Base-by-base conservation (phyloP, 805 yeast genomes). In the Schwanniomyces yamadae region DNA sequence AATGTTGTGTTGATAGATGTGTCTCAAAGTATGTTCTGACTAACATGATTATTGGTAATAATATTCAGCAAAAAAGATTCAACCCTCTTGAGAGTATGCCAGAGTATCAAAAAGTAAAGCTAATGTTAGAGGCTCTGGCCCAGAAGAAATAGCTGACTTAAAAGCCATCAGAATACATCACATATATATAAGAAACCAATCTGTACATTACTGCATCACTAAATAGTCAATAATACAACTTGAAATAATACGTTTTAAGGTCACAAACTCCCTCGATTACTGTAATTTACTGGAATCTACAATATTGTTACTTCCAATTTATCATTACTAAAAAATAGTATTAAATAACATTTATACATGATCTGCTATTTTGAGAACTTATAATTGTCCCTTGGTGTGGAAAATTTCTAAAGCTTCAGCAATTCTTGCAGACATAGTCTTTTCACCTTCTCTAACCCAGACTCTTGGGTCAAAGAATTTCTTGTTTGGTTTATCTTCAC, bases 371-470 rank as follows among this genome's bases (percentile, higher is more conserved):
- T n/a, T n/a, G n/a, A n/a, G n/a, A n/a, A 38, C 35, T 50, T 73
- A 77, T 51, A 82, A 62, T 65, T 75, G 80, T 66, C 67, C 68
- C 61, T 75, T 71, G 55, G 95, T 75, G 77, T 82, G 89, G 95
- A 93, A 93, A 63, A 86, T 74, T 34, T 69, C 75, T 66, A 93
- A 77, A 59, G 95, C 95, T 67, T 80, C 83, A 45, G 84, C 53
- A 60, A 93, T 77, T 82, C 97, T 87, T 53, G 68, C 72, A 52
- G 81, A 53, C 97, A 93, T 91, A 63, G 97, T 89, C 89, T 89
- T 89, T 80, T 93, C 99, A 80, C 99, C 98, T 77, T 91, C 98
- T 81, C 98, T 90, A 53, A 93, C 97, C 99, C 99, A 93, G 72
- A 90, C 98, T 83, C 99, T 91, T 75, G 99, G 99, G 77, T 93